Conservation (phyloP, 2,329 filamentous ascomycete species). For the Scedosporium minutisporum region DNA sequence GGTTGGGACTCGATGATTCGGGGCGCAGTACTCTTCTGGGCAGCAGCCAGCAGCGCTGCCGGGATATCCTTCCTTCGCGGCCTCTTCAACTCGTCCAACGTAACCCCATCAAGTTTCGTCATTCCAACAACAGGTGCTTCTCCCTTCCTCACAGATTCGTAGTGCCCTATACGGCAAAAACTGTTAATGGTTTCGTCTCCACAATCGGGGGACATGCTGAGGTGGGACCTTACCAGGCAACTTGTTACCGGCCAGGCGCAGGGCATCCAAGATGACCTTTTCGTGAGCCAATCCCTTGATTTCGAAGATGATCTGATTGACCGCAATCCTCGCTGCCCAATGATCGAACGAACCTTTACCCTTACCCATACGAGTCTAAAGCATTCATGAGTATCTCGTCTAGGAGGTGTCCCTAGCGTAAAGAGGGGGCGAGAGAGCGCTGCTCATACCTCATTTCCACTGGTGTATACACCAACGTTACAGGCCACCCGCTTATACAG, state of each 20-base stretch:
- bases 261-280: constrained; percentile 86
- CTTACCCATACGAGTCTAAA: constrained; percentile 89
- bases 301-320: constrained; percentile 89
- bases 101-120: constrained; percentile 80
- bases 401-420: not conserved
- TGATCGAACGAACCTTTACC: constrained; percentile 96
- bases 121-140: constrained; percentile 85
- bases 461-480: constrained; percentile 91
- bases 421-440: not conserved
- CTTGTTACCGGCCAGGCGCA: constrained; percentile 89
- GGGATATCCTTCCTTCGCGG: constrained; percentile 57
- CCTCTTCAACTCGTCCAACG: constrained; percentile 72
- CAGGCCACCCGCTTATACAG: constrained; percentile 85
- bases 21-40: constrained; percentile 12
- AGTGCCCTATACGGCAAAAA: constrained; percentile 47
- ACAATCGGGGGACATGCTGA: not conserved
- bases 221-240: constrained; percentile 60
- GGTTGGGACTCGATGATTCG: constrained; percentile 22
- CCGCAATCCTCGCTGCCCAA: constrained; percentile 83
- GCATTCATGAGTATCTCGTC: constrained; percentile 7
- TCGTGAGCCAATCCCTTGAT: constrained; percentile 88
- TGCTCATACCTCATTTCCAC: constrained; percentile 70
- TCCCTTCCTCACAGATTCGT: constrained; percentile 89
- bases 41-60: constrained; percentile 25
- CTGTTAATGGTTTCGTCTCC: constrained; percentile 12